Percentiles rank a stretch among this genome's conserved stretches.
Evolutionary conservation across 768 basidiomycete species (phyloP).

Genomic region (Crucibulum laeve): DNA sequence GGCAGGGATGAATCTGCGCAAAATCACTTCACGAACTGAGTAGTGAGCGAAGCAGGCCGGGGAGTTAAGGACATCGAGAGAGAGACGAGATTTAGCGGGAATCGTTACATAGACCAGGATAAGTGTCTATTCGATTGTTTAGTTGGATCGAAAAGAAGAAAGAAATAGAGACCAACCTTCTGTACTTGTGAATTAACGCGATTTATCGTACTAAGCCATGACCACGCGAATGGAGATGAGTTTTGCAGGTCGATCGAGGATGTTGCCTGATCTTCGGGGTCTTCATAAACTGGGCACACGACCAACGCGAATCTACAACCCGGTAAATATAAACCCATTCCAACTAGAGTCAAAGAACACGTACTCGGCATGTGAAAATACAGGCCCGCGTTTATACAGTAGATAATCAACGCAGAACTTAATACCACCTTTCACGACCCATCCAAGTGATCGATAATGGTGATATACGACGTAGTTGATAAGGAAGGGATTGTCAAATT

Average conservation of each 20-base stretch:
- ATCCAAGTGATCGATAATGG: constrained; percentile 93
- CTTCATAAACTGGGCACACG: constrained; percentile 89
- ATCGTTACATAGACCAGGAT: constrained; percentile 91
- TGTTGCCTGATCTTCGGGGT: constrained; percentile 60
- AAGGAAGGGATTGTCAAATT: constrained; percentile 90
- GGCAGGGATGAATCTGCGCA: constrained; percentile 86
- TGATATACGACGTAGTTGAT: constrained; percentile 89
- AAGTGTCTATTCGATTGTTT: constrained; percentile 58
- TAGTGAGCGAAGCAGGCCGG: constrained; percentile 78
- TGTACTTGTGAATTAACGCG: constrained; percentile 96
- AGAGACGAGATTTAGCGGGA: constrained; percentile 62
- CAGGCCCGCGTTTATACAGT: constrained; percentile 90
- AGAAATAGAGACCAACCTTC: constrained; percentile 53
- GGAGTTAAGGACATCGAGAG: constrained; percentile 47
- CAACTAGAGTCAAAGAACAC: constrained; percentile 19
- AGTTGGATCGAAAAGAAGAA: not conserved
- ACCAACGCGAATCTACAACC: constrained; percentile 77
- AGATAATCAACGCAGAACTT: constrained; percentile 98
- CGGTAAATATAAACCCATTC: constrained; percentile 1
- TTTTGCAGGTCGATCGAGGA: constrained; percentile 68
- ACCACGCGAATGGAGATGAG: constrained; percentile 77
- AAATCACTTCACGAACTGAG: constrained; percentile 77
- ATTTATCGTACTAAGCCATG: constrained; percentile 96
- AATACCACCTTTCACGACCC: constrained; percentile 94
- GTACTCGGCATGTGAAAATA: constrained; percentile 94